Conservation (phyloP, 2,329 filamentous ascomycete genomes). For the Sporothrix schenckii region DNA sequence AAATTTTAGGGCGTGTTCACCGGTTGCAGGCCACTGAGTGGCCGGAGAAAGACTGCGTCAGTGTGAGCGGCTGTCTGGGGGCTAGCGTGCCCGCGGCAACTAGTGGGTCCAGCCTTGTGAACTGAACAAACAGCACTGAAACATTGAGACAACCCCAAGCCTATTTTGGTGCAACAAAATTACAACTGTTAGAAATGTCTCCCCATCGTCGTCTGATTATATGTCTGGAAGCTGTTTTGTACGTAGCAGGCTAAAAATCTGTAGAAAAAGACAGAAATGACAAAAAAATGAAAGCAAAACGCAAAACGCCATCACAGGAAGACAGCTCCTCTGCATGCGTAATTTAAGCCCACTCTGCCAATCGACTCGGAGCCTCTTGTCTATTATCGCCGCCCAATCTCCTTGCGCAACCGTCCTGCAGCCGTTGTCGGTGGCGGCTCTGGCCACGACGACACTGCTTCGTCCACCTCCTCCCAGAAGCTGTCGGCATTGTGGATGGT, state of each 20-base stretch:
- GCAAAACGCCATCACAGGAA: conserved; percentile 6
- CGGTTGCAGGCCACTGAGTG: neutral
- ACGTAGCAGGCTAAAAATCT: neutral
- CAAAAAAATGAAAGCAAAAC: neutral
- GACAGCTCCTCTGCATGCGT: neutral
- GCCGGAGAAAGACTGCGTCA: conserved; percentile 4
- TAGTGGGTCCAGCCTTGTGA: conserved; percentile 17
- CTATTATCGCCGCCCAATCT: conserved; percentile 38
- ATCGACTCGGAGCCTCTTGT: neutral
- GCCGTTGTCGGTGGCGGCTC: conserved; percentile 55
- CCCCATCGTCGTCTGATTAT: neutral
- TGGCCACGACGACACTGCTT: conserved; percentile 85
- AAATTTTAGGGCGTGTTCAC: conserved; percentile 20
- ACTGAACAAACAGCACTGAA: neutral
- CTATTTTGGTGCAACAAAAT: neutral
- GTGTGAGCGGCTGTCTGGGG: conserved; percentile 4
- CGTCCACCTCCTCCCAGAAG: conserved; percentile 90
- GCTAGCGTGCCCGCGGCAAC: neutral
- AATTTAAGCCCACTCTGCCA: neutral
- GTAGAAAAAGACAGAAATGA: neutral
- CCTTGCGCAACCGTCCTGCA: conserved; percentile 42
- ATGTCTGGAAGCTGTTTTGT: neutral
- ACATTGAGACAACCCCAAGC: neutral
- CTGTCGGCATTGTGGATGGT: conserved; percentile 82
- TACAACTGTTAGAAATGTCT: neutral